Percentiles rank a stretch among this genome's conserved stretches.
Evolutionary conservation across 2,329 filamentous ascomycete genomes (phyloP).

Genomic region (Fusarium sp.): DNA sequence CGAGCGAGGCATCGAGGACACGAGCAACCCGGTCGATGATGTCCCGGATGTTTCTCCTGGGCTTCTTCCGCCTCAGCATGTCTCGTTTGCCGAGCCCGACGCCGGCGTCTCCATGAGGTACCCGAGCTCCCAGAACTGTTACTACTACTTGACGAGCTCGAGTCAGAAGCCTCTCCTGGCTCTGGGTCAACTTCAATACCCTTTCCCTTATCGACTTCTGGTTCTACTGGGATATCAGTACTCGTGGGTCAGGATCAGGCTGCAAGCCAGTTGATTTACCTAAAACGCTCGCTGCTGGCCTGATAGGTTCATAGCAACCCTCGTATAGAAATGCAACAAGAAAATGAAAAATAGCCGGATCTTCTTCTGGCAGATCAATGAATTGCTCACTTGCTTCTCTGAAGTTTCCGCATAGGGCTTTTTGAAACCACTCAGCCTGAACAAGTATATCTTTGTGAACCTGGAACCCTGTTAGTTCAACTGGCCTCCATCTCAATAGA

Average conservation of each 20-base stretch:
- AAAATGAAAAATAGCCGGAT: conserved; percentile 61
- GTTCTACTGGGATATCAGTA: conserved; percentile 29
- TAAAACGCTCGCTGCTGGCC: conserved; percentile 52
- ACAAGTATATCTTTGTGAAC: conserved; percentile 58
- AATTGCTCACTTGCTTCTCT: conserved; percentile 56
- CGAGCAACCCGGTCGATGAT: conserved; percentile 55
- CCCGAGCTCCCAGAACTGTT: conserved; percentile 29
- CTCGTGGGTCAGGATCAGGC: background rate
- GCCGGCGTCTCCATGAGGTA: conserved; percentile 33
- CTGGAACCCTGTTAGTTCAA: conserved; percentile 41
- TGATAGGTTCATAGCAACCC: conserved; percentile 56
- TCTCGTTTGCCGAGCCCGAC: conserved; percentile 15
- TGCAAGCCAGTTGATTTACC: conserved; percentile 38
- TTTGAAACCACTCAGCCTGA: conserved; percentile 59
- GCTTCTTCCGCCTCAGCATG: conserved; percentile 17
- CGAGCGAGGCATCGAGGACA: conserved; percentile 51
- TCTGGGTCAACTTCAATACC: conserved; percentile 40
- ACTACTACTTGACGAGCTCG: conserved; percentile 43
- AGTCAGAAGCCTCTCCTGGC: conserved; percentile 46
- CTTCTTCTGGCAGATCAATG: conserved; percentile 60
- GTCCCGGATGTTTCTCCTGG: conserved; percentile 54
- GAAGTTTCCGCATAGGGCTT: conserved; percentile 58
- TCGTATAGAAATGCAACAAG: conserved; percentile 62
- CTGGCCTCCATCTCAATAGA: background rate
- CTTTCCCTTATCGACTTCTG: conserved; percentile 54